Evolutionary conservation across 305 asterid genomes (phyloP), one percentile per base, ranked within the genome.

Genomic region (Fraxinus baroniana): DNA sequence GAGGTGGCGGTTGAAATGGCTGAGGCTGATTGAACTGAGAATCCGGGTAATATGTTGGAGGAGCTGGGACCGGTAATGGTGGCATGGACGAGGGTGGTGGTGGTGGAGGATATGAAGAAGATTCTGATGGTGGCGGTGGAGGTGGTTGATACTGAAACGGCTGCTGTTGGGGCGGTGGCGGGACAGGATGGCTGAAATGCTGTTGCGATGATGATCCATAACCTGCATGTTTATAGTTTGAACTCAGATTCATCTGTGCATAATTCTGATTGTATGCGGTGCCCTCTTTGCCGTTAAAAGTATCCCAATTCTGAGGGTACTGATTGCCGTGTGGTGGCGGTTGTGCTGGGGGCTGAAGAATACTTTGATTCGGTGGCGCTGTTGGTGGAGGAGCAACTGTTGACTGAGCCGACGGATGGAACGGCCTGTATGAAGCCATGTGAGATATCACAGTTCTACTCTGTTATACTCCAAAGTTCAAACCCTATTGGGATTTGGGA

Each of bases 381-480:
- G 95, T 94, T 18, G 92, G 92, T 1, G 91, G 92, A 26, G 93
- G 94, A 44, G 90, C 88, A 81, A 93, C 93, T 74, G 90, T 88
- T 3, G 98, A 87, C 86, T 89, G 97, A 33, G 93, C 89, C 41
- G 95, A 94, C 26, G 95, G 98, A 78, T 91, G 97, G 81, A 93
- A 93, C 36, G 98, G 98, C 87, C 98, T 84, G 84, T 95, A 95
- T 9, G 98, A 93, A 84, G 97, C 98, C 98, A 95, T 94, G 70
- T 30, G 80, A 32, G 64, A 24, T 8, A 35, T 35, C 13, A 71
- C 49, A 4, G 41, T 15, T 30, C 12, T 70, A 28, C 41, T 68
- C 7, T 28, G 74, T 22, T 64, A 64, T 26, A 64, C 33, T 66
- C 32, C 73, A 1, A 66, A 66, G 73, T 24, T 66, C 74, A 66